A percentile compares a stretch with the other conserved stretches of the same genome.
These are phyloP conservation scores for Fusarium torulosum DNA, from an alignment of 2,329 filamentous ascomycete genomes.

Conservation along the genomic window DNA sequence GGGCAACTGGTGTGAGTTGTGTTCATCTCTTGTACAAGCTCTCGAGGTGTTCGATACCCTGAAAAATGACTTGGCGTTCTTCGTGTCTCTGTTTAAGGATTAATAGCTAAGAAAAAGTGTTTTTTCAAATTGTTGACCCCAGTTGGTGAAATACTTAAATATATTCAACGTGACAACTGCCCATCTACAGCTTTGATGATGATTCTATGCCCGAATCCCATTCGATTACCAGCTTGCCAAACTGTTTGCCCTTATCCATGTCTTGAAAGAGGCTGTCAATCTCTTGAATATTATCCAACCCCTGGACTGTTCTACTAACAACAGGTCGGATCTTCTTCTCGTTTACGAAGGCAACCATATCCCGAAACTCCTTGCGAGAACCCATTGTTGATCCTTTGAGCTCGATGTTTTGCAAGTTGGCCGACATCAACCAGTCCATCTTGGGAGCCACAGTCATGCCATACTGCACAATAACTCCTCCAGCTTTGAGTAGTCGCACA, in stretches of 20 bases:
- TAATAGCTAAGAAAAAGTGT: constrained; percentile 23
- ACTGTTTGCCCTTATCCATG: constrained; percentile 87
- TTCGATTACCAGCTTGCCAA: constrained; percentile 91
- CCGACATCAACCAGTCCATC: constrained; percentile 88
- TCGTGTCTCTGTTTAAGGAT: constrained; percentile 33
- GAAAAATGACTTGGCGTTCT: constrained; percentile 45
- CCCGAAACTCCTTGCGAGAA: constrained; percentile 86
- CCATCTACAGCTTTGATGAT: constrained; percentile 56
- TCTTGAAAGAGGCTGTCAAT: constrained; percentile 88
- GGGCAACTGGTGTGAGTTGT: constrained; percentile 42
- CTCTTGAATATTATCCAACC: constrained; percentile 80
- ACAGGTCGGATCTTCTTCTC: constrained; percentile 80
- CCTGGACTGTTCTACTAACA: constrained; percentile 79
- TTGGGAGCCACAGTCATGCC: constrained; percentile 91
- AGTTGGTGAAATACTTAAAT: too few relatives aligned
- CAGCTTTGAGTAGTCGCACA: constrained; percentile 77
- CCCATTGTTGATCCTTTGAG: constrained; percentile 92
- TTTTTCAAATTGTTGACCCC: neutral
- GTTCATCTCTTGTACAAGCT: constrained; percentile 33
- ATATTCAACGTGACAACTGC: neutral
- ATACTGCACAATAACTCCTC: constrained; percentile 87
- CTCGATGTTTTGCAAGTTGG: constrained; percentile 89
- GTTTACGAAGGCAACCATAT: constrained; percentile 87
- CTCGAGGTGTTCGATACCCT: constrained; percentile 49
- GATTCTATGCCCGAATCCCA: constrained; percentile 59